Percentiles rank a stretch among this genome's conserved stretches.
These are phyloP conservation scores for Nitzschia sp. DNA, from an alignment of 108 stramenopile genomes.

Conservation along the genomic window DNA sequence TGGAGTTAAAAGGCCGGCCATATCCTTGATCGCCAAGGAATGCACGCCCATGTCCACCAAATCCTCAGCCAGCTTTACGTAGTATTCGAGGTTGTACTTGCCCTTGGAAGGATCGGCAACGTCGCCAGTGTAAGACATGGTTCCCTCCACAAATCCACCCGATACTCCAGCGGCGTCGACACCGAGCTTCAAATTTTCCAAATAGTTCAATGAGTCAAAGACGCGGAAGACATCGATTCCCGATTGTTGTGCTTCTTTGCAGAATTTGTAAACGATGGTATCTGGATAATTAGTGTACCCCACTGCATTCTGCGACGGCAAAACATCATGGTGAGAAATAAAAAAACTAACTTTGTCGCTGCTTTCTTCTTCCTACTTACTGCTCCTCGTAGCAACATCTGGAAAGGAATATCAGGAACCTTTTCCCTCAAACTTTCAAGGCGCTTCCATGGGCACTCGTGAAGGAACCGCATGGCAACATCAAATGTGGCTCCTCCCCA, in stretches of 20 bases:
- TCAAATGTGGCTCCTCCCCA: constrained; percentile 99
- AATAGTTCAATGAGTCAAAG: constrained; percentile 95
- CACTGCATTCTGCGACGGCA: no score
- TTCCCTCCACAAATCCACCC: constrained; percentile 92
- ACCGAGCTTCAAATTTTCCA: constrained; percentile 93
- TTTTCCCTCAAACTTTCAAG: constrained; percentile 65
- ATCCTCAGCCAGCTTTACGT: constrained; percentile 81
- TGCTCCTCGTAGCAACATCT: constrained; percentile 96
- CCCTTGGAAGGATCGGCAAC: constrained; percentile 77
- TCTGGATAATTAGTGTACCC: constrained; percentile 88
- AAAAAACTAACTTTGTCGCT: no score
- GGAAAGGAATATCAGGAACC: constrained; percentile 94
- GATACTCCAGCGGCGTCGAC: constrained; percentile 93
- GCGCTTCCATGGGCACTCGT: constrained; percentile 96
- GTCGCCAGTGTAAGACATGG: constrained; percentile 96
- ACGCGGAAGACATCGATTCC: constrained; percentile 98
- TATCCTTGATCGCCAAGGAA: constrained; percentile 94
- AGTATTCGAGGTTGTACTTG: constrained; percentile 93
- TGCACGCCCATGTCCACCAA: constrained; percentile 77
- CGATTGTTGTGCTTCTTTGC: constrained; percentile 77
- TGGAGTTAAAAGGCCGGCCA: constrained; percentile 95
- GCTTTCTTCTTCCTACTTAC: no score
- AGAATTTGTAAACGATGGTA: constrained; percentile 90
- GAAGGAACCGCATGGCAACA: constrained; percentile 93
- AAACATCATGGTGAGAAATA: no score